Evolutionary conservation across 192 early-diverging fungal genomes (phyloP), one percentile per base, ranked within the genome.

Genomic region (Coemansia sp.): DNA sequence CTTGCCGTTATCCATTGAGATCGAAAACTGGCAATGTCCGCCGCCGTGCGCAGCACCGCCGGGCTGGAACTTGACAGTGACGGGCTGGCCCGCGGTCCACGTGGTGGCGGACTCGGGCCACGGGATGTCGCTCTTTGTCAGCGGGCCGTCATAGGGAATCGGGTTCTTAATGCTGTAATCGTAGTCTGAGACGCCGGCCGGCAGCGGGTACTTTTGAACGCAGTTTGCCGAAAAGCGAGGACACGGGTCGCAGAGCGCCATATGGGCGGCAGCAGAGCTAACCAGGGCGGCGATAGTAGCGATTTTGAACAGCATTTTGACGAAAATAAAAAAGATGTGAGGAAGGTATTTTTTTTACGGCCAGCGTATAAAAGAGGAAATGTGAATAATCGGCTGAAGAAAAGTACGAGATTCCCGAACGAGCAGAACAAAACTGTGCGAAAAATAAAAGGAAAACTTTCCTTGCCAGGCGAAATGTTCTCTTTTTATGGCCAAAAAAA

Each of bases 21-120:
- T 60, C 5, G 83, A 68, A 33, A 86, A 84, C 67, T 84, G 57
- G 79, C 82, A 84, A 58, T 84, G 67, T 1, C 84, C 84, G 38
- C 82, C 82, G 22, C 57, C 65, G 55, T 83, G 83, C 25, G 48
- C 55, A 1, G 68, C 77, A 3, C 56, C 64, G 22, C 53, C 67
- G 12, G 45, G 35, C 5, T 58, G 58, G 42, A 75, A 80, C 42
- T 74, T 61, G 23, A 75, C n/a, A 0, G 72, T 69, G 4, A 75
- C 50, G 5, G 54, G 28, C 59, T 74, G 40, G 16, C 71, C 71
- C 10, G 72, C 77, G 16, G 52, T 80, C 67, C 67, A 71, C 4
- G 64, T 67, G 2, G 67, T 71, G 1, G 62, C 58, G 12, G 35
- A 16, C 12, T 24, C 65, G 8, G 46, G 46, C 46, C 46, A 48